These are phyloP conservation scores for Novymonas esmeraldas DNA, from an alignment of 208 protist species.

Conservation along the genomic window DNA sequence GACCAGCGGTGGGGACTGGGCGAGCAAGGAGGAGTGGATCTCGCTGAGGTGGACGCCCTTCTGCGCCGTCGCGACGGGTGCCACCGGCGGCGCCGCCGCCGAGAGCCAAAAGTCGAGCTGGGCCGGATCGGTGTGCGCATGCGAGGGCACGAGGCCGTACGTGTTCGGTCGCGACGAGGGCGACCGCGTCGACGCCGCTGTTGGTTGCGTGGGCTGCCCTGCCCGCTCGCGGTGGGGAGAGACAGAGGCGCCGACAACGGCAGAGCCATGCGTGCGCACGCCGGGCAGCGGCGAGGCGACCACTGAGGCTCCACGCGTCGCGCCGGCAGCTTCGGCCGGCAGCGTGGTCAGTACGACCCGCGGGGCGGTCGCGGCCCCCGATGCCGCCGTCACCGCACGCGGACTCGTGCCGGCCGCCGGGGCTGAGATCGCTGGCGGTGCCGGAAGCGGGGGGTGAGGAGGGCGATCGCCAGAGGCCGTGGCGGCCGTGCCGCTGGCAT, in stretches of 20 bases:
- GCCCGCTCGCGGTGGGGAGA: not conserved
- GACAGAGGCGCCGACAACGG: not conserved
- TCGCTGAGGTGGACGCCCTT: constrained; percentile 41
- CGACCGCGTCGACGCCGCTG: not conserved
- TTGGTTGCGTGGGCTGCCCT: not conserved
- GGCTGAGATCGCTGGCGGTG: too few species aligned
- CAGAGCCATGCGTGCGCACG: not conserved
- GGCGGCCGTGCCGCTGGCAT: not conserved
- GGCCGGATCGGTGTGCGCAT: constrained; percentile 12
- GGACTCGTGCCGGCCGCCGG: not conserved
- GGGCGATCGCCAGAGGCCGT: not conserved
- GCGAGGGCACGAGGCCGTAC: constrained; percentile 40
- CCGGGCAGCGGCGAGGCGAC: not conserved
- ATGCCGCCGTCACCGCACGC: not conserved
- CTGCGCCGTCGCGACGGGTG: constrained; percentile 33
- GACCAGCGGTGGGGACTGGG: too few species aligned
- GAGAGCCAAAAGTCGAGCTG: constrained; percentile 23
- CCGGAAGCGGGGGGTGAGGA: not conserved
- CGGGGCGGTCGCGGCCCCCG: not conserved
- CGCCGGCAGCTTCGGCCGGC: too few species aligned
- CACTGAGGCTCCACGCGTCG: not conserved
- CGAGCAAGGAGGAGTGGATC: constrained; percentile 22
- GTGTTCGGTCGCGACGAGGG: constrained; percentile 26
- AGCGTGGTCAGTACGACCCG: not conserved
- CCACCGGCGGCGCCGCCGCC: constrained; percentile 1